A percentile compares a stretch with the other conserved stretches of the same genome.
These are phyloP conservation scores for Adiantum capillusveneris DNA, from an alignment of 75 land plant genomes.

Conservation along the genomic window DNA sequence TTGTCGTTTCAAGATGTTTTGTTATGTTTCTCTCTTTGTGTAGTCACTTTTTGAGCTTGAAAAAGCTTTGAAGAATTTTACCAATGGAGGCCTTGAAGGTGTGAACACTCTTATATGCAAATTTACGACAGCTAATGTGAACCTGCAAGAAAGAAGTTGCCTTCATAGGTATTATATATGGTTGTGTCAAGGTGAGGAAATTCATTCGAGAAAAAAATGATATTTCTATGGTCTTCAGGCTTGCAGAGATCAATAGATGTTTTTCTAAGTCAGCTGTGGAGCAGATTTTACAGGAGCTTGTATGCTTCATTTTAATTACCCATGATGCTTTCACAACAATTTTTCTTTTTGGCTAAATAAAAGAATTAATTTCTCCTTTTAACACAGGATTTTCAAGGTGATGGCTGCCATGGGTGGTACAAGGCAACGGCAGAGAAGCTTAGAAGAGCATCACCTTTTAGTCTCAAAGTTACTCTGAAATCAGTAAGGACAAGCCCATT, in stretches of 20 bases:
- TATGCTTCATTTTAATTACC: neutral
- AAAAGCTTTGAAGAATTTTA: neutral
- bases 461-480: conserved; percentile 75
- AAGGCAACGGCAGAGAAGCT: conserved; percentile 42
- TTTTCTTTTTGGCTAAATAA: neutral
- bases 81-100: neutral
- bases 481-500: conserved; percentile 47
- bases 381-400: neutral
- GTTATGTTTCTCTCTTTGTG: too few species aligned
- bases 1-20: too few species aligned
- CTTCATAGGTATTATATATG: neutral
- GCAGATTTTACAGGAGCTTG: conserved; percentile 45
- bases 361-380: neutral
- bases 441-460: conserved; percentile 76
- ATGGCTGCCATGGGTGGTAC: conserved; percentile 46
- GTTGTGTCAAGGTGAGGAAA: neutral
- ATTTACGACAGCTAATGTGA: neutral
- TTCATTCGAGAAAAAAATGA: neutral
- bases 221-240: conserved; percentile 17
- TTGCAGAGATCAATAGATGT: conserved; percentile 50
- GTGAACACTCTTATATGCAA: neutral
- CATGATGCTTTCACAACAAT: neutral
- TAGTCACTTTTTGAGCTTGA: neutral
- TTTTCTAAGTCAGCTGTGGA: conserved; percentile 63
- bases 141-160: neutral